Evolutionary conservation across 768 basidiomycete species (phyloP).

Genomic region (Rubroboletus satanas): DNA sequence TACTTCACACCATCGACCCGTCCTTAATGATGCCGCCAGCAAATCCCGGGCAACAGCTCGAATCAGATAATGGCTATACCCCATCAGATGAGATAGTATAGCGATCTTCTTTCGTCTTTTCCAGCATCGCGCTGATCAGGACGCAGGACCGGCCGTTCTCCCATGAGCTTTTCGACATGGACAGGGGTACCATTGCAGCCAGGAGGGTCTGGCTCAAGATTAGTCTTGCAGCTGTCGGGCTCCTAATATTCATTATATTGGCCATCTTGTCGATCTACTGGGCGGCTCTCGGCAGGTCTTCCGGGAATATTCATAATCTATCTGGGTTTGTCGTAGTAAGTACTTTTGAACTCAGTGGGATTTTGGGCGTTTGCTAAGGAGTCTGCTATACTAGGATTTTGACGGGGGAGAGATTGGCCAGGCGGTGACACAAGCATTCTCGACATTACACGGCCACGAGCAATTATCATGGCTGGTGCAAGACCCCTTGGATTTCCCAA

Average conservation of each 20-base stretch:
- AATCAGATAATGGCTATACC: not conserved
- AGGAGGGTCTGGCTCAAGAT: conserved; percentile 42
- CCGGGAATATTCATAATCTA: conserved; percentile 36
- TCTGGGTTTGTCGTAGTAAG: conserved; percentile 58
- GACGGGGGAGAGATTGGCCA: conserved; percentile 53
- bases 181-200: conserved; percentile 26
- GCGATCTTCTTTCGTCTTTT: not conserved
- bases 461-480: conserved; percentile 46
- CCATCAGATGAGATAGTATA: conserved; percentile 11
- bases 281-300: conserved; percentile 51
- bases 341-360: conserved; percentile 1
- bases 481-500: conserved; percentile 42
- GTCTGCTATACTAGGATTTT: conserved; percentile 44
- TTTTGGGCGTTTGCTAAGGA: not conserved
- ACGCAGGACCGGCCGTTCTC: conserved; percentile 26
- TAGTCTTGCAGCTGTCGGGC: conserved; percentile 33
- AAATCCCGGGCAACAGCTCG: not conserved
- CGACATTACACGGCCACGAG: conserved; percentile 24
- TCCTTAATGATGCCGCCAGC: conserved; percentile 1
- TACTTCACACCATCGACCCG: not conserved
- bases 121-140: conserved; percentile 4
- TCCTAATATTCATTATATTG: conserved; percentile 44
- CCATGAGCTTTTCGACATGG: conserved; percentile 29
- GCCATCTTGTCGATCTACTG: conserved; percentile 55
- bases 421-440: conserved; percentile 39